These are phyloP conservation scores for Crithidia mellificae DNA, from an alignment of 208 protist species.

Conservation along the genomic window DNA sequence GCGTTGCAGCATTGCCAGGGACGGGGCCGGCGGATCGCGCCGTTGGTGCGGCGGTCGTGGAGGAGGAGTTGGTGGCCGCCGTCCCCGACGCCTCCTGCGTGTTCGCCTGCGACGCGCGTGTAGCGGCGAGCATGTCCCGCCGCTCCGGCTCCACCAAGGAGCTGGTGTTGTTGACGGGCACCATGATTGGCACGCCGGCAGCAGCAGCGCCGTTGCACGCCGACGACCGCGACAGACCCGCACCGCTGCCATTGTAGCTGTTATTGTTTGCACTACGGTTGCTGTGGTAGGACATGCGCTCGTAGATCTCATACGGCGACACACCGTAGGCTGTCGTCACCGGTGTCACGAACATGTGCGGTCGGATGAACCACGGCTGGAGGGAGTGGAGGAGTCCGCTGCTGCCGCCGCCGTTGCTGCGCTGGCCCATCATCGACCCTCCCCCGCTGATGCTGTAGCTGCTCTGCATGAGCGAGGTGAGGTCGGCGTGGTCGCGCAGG, in stretches of 20 bases:
- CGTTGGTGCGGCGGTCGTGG: too few relatives aligned
- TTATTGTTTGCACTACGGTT: neutral
- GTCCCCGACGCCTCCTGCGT: too few relatives aligned
- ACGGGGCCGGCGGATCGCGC: too few relatives aligned
- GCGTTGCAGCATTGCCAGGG: too few relatives aligned
- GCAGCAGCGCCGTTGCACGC: neutral
- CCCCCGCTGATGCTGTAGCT: conserved; percentile 19
- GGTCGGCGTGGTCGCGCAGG: conserved; percentile 20
- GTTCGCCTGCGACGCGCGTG: conserved; percentile 20
- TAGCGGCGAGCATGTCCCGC: conserved; percentile 17
- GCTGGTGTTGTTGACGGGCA: conserved; percentile 27
- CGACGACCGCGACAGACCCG: too few relatives aligned
- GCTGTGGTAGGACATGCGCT: conserved; percentile 34
- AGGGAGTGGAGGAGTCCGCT: conserved; percentile 28
- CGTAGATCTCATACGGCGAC: conserved; percentile 53
- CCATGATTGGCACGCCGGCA: neutral
- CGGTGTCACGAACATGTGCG: conserved; percentile 58
- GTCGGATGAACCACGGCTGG: conserved; percentile 73
- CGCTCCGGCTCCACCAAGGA: conserved; percentile 26
- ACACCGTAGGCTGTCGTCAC: conserved; percentile 31
- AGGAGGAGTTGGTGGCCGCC: too few relatives aligned
- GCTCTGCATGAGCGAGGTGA: conserved; percentile 20
- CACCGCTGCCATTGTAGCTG: too few relatives aligned
- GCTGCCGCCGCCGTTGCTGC: conserved; percentile 6
- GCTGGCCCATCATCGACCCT: neutral